Evolutionary conservation across 805 yeast genomes (phyloP).

Genomic region (Wickerhamomyces bovis): DNA sequence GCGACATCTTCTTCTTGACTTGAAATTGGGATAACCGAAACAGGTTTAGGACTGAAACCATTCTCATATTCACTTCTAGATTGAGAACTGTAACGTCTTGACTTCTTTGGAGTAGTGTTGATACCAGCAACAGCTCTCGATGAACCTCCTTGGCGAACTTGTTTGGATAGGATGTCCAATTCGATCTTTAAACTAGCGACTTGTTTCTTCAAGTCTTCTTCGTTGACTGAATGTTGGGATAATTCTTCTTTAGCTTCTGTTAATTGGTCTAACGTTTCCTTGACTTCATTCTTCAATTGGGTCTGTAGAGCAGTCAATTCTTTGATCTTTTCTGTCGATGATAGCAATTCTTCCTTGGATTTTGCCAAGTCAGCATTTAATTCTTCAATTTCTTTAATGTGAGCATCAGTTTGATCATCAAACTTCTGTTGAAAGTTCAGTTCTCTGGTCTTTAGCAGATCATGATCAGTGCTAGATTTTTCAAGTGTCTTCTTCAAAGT

Average conservation of each 20-base stretch:
- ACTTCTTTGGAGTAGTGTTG: slow-evolving; percentile 24
- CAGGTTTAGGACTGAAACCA: slow-evolving; percentile 41
- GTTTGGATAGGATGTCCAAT: slow-evolving; percentile 25
- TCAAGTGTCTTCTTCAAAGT: slow-evolving; percentile 43
- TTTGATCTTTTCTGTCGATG: slow-evolving; percentile 53
- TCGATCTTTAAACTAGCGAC: slow-evolving; percentile 37
- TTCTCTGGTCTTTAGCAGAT: slow-evolving; percentile 49
- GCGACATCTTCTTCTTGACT: slow-evolving; percentile 42
- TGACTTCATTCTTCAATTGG: slow-evolving; percentile 58
- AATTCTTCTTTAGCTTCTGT: slow-evolving; percentile 53
- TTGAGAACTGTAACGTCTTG: slow-evolving; percentile 32
- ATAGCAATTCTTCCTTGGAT: slow-evolving; percentile 50
- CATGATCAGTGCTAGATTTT: slow-evolving; percentile 48
- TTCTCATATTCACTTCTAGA: slow-evolving; percentile 30
- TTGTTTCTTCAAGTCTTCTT: slow-evolving; percentile 50
- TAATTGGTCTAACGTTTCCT: slow-evolving; percentile 54
- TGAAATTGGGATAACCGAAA: slow-evolving; percentile 55
- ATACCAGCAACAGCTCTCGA: slow-evolving; percentile 27
- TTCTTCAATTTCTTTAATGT: slow-evolving; percentile 40
- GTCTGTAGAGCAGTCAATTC: slow-evolving; percentile 56
- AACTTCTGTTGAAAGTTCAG: slow-evolving; percentile 43
- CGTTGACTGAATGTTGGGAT: slow-evolving; percentile 54
- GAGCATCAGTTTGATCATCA: slow-evolving; percentile 39
- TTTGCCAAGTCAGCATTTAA: slow-evolving; percentile 50
- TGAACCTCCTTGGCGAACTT: slow-evolving; percentile 25